Percentiles rank a stretch among this genome's conserved stretches.
These are phyloP conservation scores for Aegilops speltoides DNA, from an alignment of 176 grass and related monocot genomes.

Conservation along the genomic window DNA sequence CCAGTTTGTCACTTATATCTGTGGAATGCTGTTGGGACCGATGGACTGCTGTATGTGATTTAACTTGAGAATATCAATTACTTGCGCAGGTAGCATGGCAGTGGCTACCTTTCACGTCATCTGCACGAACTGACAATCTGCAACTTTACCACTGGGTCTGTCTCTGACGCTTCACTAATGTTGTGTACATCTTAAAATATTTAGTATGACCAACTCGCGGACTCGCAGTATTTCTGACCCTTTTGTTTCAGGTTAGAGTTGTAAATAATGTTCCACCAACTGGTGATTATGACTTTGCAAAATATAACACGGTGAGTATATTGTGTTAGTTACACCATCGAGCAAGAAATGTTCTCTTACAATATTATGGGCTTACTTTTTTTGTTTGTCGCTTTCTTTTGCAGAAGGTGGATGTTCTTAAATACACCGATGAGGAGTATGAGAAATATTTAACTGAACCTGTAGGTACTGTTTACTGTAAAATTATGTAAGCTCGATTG, in stretches of 20 bases:
- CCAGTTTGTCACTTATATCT: background rate
- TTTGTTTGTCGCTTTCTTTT: slow-evolving; percentile 38
- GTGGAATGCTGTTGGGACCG: background rate
- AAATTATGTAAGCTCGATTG: slow-evolving; percentile 1
- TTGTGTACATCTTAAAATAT: slow-evolving; percentile 12
- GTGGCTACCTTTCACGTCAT: slow-evolving; percentile 93
- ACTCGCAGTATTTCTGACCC: background rate
- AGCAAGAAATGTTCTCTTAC: background rate
- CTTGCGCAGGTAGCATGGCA: slow-evolving; percentile 80
- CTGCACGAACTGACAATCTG: slow-evolving; percentile 77
- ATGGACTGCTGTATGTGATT: background rate
- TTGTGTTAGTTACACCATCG: background rate
- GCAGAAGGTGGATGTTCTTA: slow-evolving; percentile 86
- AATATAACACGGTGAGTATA: slow-evolving; percentile 83
- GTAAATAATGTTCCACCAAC: slow-evolving; percentile 81
- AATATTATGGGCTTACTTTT: slow-evolving; percentile 13
- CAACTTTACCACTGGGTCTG: slow-evolving; percentile 95
- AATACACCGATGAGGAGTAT: slow-evolving; percentile 94
- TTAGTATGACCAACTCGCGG: slow-evolving; percentile 3
- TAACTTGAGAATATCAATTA: slow-evolving; percentile 25
- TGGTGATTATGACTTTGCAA: slow-evolving; percentile 92
- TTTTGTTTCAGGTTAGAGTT: slow-evolving; percentile 73
- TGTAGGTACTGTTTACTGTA: slow-evolving; percentile 67
- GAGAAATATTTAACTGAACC: slow-evolving; percentile 93
- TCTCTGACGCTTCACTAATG: slow-evolving; percentile 27